Evolutionary conservation across 768 basidiomycete genomes (phyloP), one percentile per base, ranked within the genome.

Genomic region (Chlorophyllum brunneum): DNA sequence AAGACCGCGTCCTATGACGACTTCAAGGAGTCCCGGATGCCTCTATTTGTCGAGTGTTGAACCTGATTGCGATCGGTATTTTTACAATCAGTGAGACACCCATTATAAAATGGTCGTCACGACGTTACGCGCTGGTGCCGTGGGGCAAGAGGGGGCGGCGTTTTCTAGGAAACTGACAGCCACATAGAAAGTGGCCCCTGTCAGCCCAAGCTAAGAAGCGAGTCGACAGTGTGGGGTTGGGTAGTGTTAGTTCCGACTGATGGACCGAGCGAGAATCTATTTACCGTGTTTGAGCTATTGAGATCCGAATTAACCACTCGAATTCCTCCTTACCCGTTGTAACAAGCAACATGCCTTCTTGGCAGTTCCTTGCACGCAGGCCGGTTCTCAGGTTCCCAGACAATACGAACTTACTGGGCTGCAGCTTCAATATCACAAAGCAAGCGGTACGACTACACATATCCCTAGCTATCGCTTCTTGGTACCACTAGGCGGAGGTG

Each of bases 401-500:
- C n/a, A n/a, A n/a, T n/a, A n/a, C n/a, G n/a, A n/a, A n/a, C n/a
- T n/a, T n/a, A n/a, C n/a, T n/a, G n/a, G n/a, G n/a, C n/a, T n/a
- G n/a, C n/a, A n/a, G n/a, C n/a, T n/a, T n/a, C n/a, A n/a, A n/a
- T n/a, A 4, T 37, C 38, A 22, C 16, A 40, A 22, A 4, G 13
- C 36, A n/a, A 13, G 13, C 36, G 31, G 18, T n/a, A n/a, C n/a
- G n/a, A n/a, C n/a, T n/a, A n/a, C n/a, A n/a, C n/a, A n/a, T n/a
- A n/a, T n/a, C n/a, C n/a, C n/a, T n/a, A n/a, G n/a, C 15, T 36
- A 67, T 61, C 74, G 74, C 59, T 67, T 77, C 67, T 73, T 80
- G 29, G 70, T 70, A n/a, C 77, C 77, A 63, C 81, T 80, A 7
- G 90, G 90, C 5, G 90, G 90, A n/a, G 90, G 91, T 2, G 91